Evolutionary conservation across 768 basidiomycete species (phyloP).

Genomic region (Lentinula edodes): DNA sequence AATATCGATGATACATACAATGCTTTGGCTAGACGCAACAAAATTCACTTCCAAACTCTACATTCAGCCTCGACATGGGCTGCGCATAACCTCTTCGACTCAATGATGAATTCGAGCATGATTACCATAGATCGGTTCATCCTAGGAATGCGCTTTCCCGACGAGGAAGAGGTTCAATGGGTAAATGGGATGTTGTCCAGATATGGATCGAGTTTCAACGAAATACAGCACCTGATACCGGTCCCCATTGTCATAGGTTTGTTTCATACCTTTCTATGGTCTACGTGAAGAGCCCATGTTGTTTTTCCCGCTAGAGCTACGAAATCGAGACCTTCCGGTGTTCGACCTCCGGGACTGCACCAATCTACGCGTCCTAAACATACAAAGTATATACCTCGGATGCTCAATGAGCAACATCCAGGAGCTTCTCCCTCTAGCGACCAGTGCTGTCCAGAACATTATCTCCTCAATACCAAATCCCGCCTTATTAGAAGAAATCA

Average conservation of each 20-base stretch:
- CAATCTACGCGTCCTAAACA: neutral
- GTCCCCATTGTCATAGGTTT: neutral
- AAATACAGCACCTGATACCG: neutral
- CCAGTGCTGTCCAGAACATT: neutral
- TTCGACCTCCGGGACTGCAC: neutral
- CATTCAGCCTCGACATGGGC: neutral
- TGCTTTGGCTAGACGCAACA: neutral
- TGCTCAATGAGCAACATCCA: neutral
- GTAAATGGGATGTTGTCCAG: neutral
- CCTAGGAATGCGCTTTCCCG: neutral
- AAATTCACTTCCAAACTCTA: neutral
- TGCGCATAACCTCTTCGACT: neutral
- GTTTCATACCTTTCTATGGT: neutral
- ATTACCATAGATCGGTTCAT: neutral
- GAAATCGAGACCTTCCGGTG: neutral
- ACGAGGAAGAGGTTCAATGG: neutral
- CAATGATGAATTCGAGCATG: neutral
- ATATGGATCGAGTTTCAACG: neutral
- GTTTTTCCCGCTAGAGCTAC: neutral
- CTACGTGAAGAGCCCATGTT: neutral
- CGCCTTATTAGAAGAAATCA: neutral
- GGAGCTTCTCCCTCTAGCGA: neutral
- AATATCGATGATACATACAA: neutral
- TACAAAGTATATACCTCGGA: neutral
- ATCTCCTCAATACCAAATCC: neutral